These are phyloP conservation scores for Phytophthora boehmeriae DNA, from an alignment of 352 stramenopile species.

Conservation along the genomic window DNA sequence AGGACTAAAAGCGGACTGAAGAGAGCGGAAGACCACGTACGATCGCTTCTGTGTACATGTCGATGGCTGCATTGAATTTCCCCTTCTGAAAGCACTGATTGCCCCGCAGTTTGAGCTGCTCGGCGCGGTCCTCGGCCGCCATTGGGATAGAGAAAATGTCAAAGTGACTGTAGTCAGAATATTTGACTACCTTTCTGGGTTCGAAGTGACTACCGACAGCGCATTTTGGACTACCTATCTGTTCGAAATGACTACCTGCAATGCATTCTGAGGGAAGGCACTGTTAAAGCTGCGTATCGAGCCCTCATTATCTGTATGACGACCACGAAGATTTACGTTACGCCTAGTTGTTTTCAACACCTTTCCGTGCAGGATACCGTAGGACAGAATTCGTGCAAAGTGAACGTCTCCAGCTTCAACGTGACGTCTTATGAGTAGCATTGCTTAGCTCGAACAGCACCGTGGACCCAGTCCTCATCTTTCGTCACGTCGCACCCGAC, in stretches of 20 bases:
- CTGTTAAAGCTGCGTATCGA: too few relatives aligned
- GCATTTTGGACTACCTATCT: too few relatives aligned
- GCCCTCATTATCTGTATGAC: too few relatives aligned
- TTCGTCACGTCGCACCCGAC: constrained; percentile 9
- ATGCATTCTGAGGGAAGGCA: too few relatives aligned
- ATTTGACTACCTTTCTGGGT: neutral
- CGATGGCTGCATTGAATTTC: constrained; percentile 79
- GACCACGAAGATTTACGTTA: too few relatives aligned
- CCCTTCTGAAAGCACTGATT: constrained; percentile 85
- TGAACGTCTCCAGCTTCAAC: constrained; percentile 2
- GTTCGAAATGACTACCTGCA: too few relatives aligned
- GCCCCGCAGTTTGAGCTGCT: constrained; percentile 79
- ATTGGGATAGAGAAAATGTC: constrained; percentile 12
- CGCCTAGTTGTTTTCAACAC: too few relatives aligned
- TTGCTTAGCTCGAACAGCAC: neutral
- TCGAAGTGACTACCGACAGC: too few relatives aligned
- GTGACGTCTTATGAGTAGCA: neutral
- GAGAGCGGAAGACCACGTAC: constrained; percentile 34
- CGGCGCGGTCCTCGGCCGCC: constrained; percentile 53
- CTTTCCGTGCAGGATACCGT: too few relatives aligned
- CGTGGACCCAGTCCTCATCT: constrained; percentile 5
- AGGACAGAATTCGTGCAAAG: too few relatives aligned
- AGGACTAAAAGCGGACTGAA: neutral
- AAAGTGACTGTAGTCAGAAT: neutral
- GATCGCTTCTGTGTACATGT: constrained; percentile 89